Conservation (phyloP, 306 rosid genomes). For the Castanospermum australe region DNA sequence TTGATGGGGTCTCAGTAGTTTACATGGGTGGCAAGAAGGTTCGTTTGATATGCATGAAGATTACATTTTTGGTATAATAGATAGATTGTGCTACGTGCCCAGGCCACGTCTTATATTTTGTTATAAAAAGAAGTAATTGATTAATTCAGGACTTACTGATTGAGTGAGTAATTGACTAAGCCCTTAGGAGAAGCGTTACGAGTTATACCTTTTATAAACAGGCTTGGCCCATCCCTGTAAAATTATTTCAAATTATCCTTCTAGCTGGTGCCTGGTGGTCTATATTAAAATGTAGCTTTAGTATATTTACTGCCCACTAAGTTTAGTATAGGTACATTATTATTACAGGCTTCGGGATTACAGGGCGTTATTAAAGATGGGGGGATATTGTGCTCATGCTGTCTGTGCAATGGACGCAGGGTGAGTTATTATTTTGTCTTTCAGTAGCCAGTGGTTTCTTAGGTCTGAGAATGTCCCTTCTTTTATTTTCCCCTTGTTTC, state of each 20-base stretch:
- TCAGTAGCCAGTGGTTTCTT: conserved; percentile 19
- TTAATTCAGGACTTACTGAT: not conserved
- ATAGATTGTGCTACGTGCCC: not conserved
- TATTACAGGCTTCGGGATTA: conserved; percentile 69
- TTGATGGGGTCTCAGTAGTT: conserved; percentile 82
- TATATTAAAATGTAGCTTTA: not conserved
- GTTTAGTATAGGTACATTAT: conserved; percentile 10
- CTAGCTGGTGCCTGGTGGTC: not conserved
- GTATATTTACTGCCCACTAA: not conserved
- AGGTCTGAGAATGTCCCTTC: conserved; percentile 5
- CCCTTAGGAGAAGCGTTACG: conserved; percentile 1
- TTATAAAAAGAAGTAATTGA: not conserved
- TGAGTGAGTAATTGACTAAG: not conserved
- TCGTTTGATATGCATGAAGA: not conserved
- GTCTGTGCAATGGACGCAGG: conserved; percentile 69
- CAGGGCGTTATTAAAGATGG: conserved; percentile 78
- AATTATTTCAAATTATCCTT: not conserved
- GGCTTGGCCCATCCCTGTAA: not conserved
- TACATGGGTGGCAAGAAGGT: conserved; percentile 89
- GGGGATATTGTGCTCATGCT: conserved; percentile 87
- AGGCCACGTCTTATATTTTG: not conserved
- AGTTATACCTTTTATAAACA: not conserved
- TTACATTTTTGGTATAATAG: not conserved
- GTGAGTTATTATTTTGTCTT: conserved; percentile 52
- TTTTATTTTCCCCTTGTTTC: conserved; percentile 19